Percentiles rank a stretch among this genome's conserved stretches.
phyloP scores from a whole-genome alignment of 2,329 filamentous ascomycete species.

The Fusarium goolgardi region DNA sequence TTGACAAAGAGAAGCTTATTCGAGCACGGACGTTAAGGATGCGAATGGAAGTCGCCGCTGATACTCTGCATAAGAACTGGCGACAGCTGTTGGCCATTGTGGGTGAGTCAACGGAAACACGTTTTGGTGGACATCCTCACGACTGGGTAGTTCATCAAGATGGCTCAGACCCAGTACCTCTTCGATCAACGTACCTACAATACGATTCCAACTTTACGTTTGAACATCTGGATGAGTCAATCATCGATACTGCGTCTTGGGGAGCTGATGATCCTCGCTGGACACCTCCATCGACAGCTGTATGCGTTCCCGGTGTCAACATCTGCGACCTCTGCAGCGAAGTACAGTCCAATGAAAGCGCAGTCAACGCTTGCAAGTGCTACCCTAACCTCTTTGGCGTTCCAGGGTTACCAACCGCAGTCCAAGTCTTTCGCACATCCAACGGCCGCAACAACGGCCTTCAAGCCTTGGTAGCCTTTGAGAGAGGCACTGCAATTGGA shows the following conservation, averaged over 20 bases:
- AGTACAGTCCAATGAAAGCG: neutral
- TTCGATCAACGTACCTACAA: neutral
- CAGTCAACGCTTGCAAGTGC: neutral
- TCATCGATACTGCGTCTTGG: neutral
- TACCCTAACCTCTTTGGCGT: neutral
- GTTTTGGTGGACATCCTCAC: neutral
- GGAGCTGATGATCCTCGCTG: conserved; percentile 3
- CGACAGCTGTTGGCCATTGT: neutral
- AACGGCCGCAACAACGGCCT: conserved; percentile 8
- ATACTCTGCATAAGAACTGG: conserved; percentile 3
- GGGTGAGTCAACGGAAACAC: neutral
- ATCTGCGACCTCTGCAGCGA: neutral
- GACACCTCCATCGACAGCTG: neutral
- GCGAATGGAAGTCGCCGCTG: conserved; percentile 4
- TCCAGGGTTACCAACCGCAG: neutral
- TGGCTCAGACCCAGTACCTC: neutral
- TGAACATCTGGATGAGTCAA: neutral
- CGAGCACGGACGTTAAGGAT: neutral
- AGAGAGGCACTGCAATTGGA: neutral
- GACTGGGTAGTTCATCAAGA: conserved; percentile 8
- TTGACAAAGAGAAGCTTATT: neutral
- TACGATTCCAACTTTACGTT: neutral
- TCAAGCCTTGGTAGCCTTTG: neutral
- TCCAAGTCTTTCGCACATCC: neutral
- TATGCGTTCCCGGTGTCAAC: neutral